Percentiles rank a stretch among this genome's conserved stretches.
Evolutionary conservation across 495 filamentous ascomycete species (phyloP).

Genomic region (Neurospora sp.): DNA sequence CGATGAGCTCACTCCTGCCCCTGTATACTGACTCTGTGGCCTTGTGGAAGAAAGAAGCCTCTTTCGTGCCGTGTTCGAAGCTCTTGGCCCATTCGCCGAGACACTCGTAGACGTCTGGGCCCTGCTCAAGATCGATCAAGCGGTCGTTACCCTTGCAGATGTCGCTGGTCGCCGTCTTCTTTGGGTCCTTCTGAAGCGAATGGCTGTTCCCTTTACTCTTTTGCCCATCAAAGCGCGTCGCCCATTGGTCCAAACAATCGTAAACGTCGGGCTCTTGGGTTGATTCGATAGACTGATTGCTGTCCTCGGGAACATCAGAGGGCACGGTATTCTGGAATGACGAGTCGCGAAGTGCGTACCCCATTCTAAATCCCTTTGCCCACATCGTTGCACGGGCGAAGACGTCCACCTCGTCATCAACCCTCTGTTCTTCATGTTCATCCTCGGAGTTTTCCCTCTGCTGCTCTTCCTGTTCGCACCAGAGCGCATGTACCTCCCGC

Average conservation of each 20-base stretch:
- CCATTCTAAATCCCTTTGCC: not conserved
- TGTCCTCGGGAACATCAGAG: not conserved
- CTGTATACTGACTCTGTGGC: not conserved
- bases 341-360: not conserved
- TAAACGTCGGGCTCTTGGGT: not conserved
- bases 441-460: not conserved
- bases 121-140: not conserved
- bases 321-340: not conserved
- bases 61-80: not conserved
- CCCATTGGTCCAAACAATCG: not conserved
- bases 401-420: not conserved
- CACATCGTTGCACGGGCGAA: not conserved
- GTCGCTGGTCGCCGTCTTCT: not conserved
- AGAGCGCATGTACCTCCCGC: not conserved
- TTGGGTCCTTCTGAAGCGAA: not conserved
- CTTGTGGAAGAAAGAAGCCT: not conserved
- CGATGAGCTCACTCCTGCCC: not conserved
- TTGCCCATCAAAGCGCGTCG: not conserved
- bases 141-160: not conserved
- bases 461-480: not conserved
- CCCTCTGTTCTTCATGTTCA: not conserved
- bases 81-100: not conserved
- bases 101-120: not conserved
- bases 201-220: not conserved
- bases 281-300: not conserved